Conservation (phyloP, 192 early-diverging fungal genomes). For the Coemansia sp. region DNA sequence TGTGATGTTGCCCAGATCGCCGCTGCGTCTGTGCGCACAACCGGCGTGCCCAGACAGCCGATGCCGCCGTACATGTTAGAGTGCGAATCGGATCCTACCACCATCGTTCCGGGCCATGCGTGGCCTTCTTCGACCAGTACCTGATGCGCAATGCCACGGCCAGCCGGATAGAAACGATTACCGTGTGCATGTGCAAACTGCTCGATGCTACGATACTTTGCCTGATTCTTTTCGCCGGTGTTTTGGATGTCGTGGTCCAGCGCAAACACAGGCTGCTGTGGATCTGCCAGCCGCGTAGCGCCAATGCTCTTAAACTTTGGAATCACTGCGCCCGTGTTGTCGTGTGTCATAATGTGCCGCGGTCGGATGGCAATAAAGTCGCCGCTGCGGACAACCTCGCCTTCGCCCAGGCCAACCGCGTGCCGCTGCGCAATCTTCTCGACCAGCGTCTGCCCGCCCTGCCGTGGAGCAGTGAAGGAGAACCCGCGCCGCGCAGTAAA, state of each 20-base stretch:
- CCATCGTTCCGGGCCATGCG: constrained; percentile 88
- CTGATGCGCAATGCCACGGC: constrained; percentile 97
- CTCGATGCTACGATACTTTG: constrained; percentile 84
- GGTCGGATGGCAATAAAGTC: constrained; percentile 95
- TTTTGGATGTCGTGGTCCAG: constrained; percentile 99
- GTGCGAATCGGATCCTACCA: constrained; percentile 97
- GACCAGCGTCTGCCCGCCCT: constrained; percentile 73
- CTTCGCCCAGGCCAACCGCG: constrained; percentile 70
- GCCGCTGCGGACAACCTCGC: constrained; percentile 71
- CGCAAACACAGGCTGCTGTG: constrained; percentile 87
- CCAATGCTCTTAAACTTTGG: constrained; percentile 93
- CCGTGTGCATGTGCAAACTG: constrained; percentile 76
- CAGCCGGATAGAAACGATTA: constrained; percentile 92
- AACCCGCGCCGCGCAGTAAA: constrained; percentile 27
- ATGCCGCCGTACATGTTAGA: constrained; percentile 99
- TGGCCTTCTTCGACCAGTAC: constrained; percentile 97
- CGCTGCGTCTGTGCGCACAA: constrained; percentile 97
- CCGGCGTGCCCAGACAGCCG: constrained; percentile 91
- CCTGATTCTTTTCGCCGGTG: constrained; percentile 86
- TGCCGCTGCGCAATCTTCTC: constrained; percentile 96
- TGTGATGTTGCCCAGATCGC: constrained; percentile 97
- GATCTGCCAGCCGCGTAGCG: constrained; percentile 74
- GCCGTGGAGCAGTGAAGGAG: constrained; percentile 21
- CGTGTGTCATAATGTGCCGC: constrained; percentile 92
- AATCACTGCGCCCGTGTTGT: constrained; percentile 94